These are phyloP conservation scores for Nemania bipapillata DNA, from an alignment of 2,329 filamentous ascomycete species.

Conservation along the genomic window DNA sequence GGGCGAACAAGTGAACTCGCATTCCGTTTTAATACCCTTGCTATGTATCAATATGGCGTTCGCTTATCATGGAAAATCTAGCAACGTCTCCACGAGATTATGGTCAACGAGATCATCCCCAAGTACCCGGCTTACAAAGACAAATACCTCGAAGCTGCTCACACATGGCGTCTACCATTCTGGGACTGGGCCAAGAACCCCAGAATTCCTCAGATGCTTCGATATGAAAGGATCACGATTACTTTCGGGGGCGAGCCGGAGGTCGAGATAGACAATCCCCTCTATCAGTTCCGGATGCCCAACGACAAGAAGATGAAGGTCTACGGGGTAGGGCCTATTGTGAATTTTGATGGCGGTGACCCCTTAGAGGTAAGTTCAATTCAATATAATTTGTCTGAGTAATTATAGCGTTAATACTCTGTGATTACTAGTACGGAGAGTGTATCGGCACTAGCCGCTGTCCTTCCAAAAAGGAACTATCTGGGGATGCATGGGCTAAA, in stretches of 20 bases:
- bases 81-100: constrained; percentile 42
- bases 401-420: constrained; percentile 7
- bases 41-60: not conserved
- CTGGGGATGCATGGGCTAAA: constrained; percentile 19
- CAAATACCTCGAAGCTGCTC: constrained; percentile 33
- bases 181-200: constrained; percentile 51
- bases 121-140: constrained; percentile 30
- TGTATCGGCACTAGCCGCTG: constrained; percentile 37
- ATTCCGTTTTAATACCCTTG: not conserved
- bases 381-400: not conserved
- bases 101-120: constrained; percentile 40
- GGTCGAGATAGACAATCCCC: constrained; percentile 43
- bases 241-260: constrained; percentile 31
- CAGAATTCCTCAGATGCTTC: constrained; percentile 41
- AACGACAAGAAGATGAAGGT: constrained; percentile 35
- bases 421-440: constrained; percentile 30
- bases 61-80: constrained; percentile 25
- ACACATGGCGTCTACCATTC: constrained; percentile 36
- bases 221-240: constrained; percentile 41
- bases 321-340: constrained; percentile 7
- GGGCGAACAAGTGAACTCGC: too few relatives aligned
- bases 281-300: constrained; percentile 48
- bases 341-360: constrained; percentile 26
- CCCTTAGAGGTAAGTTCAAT: constrained; percentile 30
- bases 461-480: constrained; percentile 20